phyloP scores from a whole-genome alignment of 495 filamentous ascomycete species.

The Lasiosphaeria ovina region DNA sequence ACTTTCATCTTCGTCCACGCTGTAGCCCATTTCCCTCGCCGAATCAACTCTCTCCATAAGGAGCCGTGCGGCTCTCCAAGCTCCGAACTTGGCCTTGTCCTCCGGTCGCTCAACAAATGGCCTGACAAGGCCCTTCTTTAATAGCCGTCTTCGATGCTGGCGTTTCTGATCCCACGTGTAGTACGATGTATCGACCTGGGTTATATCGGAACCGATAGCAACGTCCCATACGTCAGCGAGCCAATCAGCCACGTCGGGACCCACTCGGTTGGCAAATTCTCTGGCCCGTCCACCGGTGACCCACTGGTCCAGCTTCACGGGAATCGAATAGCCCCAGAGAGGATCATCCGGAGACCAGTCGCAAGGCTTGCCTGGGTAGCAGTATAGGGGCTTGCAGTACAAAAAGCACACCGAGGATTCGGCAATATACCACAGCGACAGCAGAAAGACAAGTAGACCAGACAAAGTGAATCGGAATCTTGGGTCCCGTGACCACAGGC shows the following conservation, averaged over 20 bases:
- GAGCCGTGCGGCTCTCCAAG: conserved; percentile 35
- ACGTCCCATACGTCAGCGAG: conserved; percentile 42
- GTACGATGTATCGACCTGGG: conserved; percentile 29
- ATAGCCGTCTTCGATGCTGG: conserved; percentile 40
- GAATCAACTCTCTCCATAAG: conserved; percentile 32
- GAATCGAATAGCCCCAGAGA: conserved; percentile 52
- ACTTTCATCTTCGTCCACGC: conserved; percentile 31
- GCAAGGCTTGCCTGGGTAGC: conserved; percentile 41
- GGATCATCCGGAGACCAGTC: conserved; percentile 52
- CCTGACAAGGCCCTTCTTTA: conserved; percentile 36
- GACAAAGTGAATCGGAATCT: conserved; percentile 55
- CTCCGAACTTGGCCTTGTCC: conserved; percentile 31
- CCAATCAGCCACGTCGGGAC: conserved; percentile 40
- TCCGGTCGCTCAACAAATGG: conserved; percentile 32
- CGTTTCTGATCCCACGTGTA: conserved; percentile 31
- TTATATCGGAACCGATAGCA: conserved; percentile 38
- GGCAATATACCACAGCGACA: conserved; percentile 54
- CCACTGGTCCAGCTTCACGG: conserved; percentile 57
- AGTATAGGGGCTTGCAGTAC: conserved; percentile 60
- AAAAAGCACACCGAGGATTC: conserved; percentile 60
- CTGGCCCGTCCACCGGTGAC: conserved; percentile 44
- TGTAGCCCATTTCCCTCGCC: conserved; percentile 26
- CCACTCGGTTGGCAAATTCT: conserved; percentile 21
- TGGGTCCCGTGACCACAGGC: conserved; percentile 51
- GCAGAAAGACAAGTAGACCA: conserved; percentile 49